Evolutionary conservation across 768 basidiomycete species (phyloP), one percentile per base, ranked within the genome.

Genomic region (Pleurotus pulmonarius): DNA sequence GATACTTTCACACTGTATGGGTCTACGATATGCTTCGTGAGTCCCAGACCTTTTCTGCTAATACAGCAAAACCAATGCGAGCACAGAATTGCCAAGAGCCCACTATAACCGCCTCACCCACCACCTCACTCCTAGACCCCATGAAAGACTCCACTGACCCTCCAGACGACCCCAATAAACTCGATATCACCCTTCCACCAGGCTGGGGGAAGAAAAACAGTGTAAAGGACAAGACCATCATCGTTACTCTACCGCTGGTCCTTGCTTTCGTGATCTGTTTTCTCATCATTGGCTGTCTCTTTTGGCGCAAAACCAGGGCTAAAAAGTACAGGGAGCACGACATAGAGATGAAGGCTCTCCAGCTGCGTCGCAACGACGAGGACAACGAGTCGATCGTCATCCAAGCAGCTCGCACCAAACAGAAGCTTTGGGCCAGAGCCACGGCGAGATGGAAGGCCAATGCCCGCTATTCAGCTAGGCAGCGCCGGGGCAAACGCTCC

Each of bases 361-460:
- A 63, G 55, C 64, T 64, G 18, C 62, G 63, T 44, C 61, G 60
- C 70, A 49, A 18, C 26, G 64, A 59, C 4, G 67, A 72, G 9
- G 69, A 65, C 20, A 70, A 68, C 38, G 72, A 67, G 45, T 65
- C 60, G 4, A 67, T 69, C 41, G 58, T 67, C 8, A 79, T 83
- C 58, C 77, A 73, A 58, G 81, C 83, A 46, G 66, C 69, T 6
- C 80, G 75, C 52, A 65, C 66, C 4, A 81, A 81, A 59, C 80
- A 85, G 66, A 83, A 80, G 61, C 62, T 85, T 47, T 89, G 87
- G 87, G 76, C 79, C 0, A 77, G 71, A 58, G 87, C 88, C 2
- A 83, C 81, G 1, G 83, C 83, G 6, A 78, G 86, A 44, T 92
- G 89, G 89, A 83, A 76, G 60, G 81, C 80, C 2, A 83, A 85